Evolutionary conservation across 192 early-diverging fungal species (phyloP).

Genomic region (Podila minutissima): DNA sequence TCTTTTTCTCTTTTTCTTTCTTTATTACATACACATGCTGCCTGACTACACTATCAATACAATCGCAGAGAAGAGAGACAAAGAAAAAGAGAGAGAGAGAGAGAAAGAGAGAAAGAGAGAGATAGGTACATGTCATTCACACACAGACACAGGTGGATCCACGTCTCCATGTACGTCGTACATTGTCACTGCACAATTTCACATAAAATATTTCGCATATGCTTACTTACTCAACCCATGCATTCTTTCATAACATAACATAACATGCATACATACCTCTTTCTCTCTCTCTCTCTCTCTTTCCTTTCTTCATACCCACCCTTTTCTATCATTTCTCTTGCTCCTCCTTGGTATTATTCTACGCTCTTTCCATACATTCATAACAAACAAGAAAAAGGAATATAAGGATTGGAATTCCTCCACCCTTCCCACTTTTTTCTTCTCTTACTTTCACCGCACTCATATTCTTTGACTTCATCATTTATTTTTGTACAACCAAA

Average conservation of each 20-base stretch:
- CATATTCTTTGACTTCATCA: conserved; percentile 2
- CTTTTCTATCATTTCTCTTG: not conserved
- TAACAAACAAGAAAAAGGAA: conserved; percentile 23
- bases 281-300: not conserved
- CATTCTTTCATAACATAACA: not conserved
- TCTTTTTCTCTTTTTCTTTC: conserved; percentile 3
- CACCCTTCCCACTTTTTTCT: conserved; percentile 15
- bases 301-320: not conserved
- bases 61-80: not conserved
- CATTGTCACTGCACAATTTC: not conserved
- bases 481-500: conserved; percentile 2
- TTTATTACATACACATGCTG: not conserved
- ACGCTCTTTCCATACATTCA: not conserved
- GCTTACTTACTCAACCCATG: too few species aligned
- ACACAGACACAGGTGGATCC: not conserved
- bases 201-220: too few species aligned
- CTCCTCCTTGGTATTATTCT: not conserved
- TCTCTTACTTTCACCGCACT: not conserved
- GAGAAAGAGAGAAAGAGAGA: not conserved
- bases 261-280: not conserved
- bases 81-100: not conserved
- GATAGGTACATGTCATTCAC: not conserved
- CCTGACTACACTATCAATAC: not conserved
- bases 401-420: conserved; percentile 47
- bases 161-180: not conserved